Base-by-base conservation (phyloP, 352 stramenopile species). In the Phytophthora fragariae region DNA sequence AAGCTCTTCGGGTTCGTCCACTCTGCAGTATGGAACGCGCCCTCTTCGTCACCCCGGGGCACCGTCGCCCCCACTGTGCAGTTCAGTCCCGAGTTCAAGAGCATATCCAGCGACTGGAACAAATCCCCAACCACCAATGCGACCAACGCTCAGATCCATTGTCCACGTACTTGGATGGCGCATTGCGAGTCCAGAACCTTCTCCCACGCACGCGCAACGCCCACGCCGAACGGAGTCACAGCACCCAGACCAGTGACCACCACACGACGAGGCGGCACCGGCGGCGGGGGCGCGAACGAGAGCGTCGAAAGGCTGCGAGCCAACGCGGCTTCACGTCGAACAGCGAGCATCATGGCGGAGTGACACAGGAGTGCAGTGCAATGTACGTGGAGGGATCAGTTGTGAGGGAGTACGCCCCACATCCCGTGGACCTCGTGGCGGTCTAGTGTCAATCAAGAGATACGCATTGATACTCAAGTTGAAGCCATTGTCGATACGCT, bases 171-270 rank as follows among this genome's bases (percentile, higher is more conserved):
- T 60, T 83, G 64, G 54, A 98, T 85, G 33, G 86, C 91, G 44
- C 77, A 94, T 55, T 89, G 73, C 15, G 90, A 92, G 39, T 75
- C 68, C 17, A 98, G 62, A 21, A 98, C 60, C 10, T 81, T 76
- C 33, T 95, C 76, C 91, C 91, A 98, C 11, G 87, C 84, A 31
- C 75, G 80, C 62, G 90, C 47, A 15, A 97, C 81, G 24, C 92
- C 89, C 14, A 97, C 84, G 53, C 90, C 94, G 61, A 97, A 92
- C 2, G 94, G 93, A 12, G 89, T 97, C 50, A 98, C 91, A 11
- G 92, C 85, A 9, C 94, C 94, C 6, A 98, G 39, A 2, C 94
- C 94, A 19, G 94, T 98, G 44, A 98, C 90, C n/a, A 98, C 94
- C 14, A 98, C 93, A 37, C 92, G 87, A 8, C 94, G 82, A 35